Evolutionary conservation across 2,329 filamentous ascomycete genomes (phyloP), one percentile per base, ranked within the genome.

Genomic region (Diplodia seriata): DNA sequence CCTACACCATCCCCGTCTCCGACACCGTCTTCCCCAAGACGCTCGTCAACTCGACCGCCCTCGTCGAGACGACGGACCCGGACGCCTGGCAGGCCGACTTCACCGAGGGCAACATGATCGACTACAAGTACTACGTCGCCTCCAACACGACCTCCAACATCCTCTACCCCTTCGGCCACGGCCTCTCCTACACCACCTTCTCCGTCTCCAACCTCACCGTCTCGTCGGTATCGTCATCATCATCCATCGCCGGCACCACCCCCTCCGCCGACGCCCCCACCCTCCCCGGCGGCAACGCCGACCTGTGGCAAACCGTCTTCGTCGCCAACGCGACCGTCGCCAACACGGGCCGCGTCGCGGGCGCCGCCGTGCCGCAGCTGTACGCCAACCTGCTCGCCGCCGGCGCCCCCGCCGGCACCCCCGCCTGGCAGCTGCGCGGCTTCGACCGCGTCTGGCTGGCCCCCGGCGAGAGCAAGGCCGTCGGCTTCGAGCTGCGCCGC

Each of bases 311-410:
- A 8, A 77, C 76, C 6, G 40, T 62, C 31, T 63, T 79, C 69
- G 83, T 76, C 50, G 81, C 86, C 14, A 78, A 79, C 2, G 81
- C 83, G 2, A 76, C 79, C 1, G 73, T 89, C 7, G 77, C 76
- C 43, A 89, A 89, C 77, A 84, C 82, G 0, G 86, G 87, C 18
- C 69, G 72, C 6, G 73, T 80, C 1, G 74, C 76, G 26, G 86
- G 85, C 31, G 81, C 81, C 2, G 80, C 83, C 11, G 83, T 88
- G 0, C 78, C 84, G 2, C 86, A 89, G 75, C 77, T 89, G 0
- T 89, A 89, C 73, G 74, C 88, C n/a, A 83, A 75, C 79, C 81
- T 79, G 38, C 78, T 79, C 23, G 57, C 36, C 29, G 66, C 66
- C 2, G 66, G 66, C 55, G 70, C 68, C 68, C 80, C 23, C 70